Conservation (phyloP, 257 asterid species). For the Nicotiana otophora region DNA sequence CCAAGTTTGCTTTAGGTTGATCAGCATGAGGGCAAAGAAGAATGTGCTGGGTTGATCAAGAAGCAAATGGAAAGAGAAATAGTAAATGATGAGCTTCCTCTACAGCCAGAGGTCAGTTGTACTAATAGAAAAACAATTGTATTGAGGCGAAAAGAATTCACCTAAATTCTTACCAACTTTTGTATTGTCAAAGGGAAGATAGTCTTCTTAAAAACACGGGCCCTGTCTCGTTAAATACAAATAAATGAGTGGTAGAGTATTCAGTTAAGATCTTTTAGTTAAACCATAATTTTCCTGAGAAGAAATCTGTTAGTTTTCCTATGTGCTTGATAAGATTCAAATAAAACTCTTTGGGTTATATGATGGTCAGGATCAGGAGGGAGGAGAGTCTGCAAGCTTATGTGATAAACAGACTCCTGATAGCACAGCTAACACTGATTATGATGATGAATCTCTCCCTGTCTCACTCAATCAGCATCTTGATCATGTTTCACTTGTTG, state of each 20-base stretch:
- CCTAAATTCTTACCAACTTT: background rate
- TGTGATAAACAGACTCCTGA: slow-evolving; percentile 24
- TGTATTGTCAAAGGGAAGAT: background rate
- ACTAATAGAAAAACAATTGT: background rate
- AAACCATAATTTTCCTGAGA: background rate
- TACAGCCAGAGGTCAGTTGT: slow-evolving; percentile 47
- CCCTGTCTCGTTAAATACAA: background rate
- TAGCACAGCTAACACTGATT: slow-evolving; percentile 21
- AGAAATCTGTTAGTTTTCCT: background rate
- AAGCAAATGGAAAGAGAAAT: slow-evolving; percentile 26
- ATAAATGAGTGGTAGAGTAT: background rate
- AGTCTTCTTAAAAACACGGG: background rate
- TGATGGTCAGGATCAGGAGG: slow-evolving; percentile 35
- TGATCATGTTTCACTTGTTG: slow-evolving; percentile 32
- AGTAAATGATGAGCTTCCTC: slow-evolving; percentile 28
- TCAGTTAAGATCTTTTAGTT: background rate
- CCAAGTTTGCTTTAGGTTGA: slow-evolving; percentile 16
- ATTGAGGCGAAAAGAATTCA: background rate
- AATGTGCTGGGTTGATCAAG: slow-evolving; percentile 7
- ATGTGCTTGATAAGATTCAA: slow-evolving; percentile 4
- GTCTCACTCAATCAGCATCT: slow-evolving; percentile 35
- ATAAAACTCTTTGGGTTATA: slow-evolving; percentile 8
- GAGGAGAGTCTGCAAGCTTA: slow-evolving; percentile 20
- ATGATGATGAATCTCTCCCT: slow-evolving; percentile 32
- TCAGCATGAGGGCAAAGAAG: slow-evolving; percentile 24